Conservation (phyloP, 2,329 filamentous ascomycete species). For the Diplodia mutila region DNA sequence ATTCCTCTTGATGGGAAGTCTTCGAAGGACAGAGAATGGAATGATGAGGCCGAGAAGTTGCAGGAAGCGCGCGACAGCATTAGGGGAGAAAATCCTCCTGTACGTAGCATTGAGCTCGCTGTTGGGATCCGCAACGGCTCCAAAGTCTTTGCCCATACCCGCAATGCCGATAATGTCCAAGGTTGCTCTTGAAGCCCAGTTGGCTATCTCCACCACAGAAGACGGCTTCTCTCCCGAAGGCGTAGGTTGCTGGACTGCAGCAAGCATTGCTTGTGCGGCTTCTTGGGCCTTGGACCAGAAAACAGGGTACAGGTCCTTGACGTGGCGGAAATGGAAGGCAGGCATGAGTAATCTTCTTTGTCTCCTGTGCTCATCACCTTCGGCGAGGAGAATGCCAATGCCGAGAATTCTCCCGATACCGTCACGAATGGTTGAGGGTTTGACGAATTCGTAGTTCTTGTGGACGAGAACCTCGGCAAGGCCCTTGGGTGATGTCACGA, state of each 20-base stretch:
- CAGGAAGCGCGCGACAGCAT: conserved; percentile 57
- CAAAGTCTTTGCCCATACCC: conserved; percentile 61
- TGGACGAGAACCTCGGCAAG: conserved; percentile 55
- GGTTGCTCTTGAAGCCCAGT: conserved; percentile 56
- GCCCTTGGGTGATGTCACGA: conserved; percentile 52
- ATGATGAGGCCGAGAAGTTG: conserved; percentile 65
- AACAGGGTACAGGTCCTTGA: conserved; percentile 54
- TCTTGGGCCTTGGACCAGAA: conserved; percentile 56
- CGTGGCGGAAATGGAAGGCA: conserved; percentile 54
- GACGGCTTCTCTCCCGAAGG: conserved; percentile 30
- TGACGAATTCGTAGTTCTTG: conserved; percentile 57
- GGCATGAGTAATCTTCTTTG: conserved; percentile 55
- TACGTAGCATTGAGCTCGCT: conserved; percentile 60
- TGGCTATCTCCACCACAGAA: conserved; percentile 48
- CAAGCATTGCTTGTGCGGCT: conserved; percentile 42
- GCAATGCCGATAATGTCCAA: conserved; percentile 63
- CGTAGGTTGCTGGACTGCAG: conserved; percentile 33
- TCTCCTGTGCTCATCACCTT: conserved; percentile 89
- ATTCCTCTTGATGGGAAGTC: conserved; percentile 73
- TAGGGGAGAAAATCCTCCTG: conserved; percentile 53
- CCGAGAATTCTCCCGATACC: conserved; percentile 69
- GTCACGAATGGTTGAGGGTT: conserved; percentile 51
- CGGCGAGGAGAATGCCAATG: conserved; percentile 74
- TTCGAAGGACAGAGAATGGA: conserved; percentile 62
- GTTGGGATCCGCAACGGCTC: conserved; percentile 53